Evolutionary conservation across 164 flowering plant genomes (phyloP).

Genomic region (Nelumbo lutea): DNA sequence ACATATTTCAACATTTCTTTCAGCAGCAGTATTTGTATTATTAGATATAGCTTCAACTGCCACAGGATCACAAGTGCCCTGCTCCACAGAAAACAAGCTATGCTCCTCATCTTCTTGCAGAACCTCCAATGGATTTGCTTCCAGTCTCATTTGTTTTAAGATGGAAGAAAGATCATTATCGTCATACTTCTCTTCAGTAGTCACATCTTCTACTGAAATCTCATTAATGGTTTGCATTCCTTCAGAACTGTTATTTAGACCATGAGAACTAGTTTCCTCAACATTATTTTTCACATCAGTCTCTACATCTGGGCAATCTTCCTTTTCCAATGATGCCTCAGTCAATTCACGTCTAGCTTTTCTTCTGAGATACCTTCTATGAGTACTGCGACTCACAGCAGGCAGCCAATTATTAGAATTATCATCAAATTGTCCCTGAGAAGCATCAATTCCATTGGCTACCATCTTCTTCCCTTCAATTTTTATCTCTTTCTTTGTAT

Average conservation of each 20-base stretch:
- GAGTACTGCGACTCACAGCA: slow-evolving; percentile 90
- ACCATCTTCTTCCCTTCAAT: slow-evolving; percentile 86
- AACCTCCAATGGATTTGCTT: slow-evolving; percentile 29
- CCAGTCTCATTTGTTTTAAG: slow-evolving; percentile 51
- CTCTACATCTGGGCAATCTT: slow-evolving; percentile 25
- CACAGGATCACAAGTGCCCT: slow-evolving; percentile 5
- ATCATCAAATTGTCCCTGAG: slow-evolving; percentile 65
- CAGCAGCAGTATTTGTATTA: slow-evolving; percentile 15
- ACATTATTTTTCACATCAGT: slow-evolving; percentile 17
- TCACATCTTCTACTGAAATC: slow-evolving; percentile 20
- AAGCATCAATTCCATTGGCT: slow-evolving; percentile 79
- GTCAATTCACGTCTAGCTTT: slow-evolving; percentile 66
- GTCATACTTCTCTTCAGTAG: slow-evolving; percentile 14
- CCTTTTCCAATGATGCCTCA: slow-evolving; percentile 38
- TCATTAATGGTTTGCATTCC: slow-evolving; percentile 13
- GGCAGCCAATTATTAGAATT: slow-evolving; percentile 70
- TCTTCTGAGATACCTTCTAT: slow-evolving; percentile 70
- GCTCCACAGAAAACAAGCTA: neutral
- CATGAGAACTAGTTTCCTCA: slow-evolving; percentile 21
- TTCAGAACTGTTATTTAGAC: slow-evolving; percentile 18
- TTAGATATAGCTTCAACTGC: slow-evolving; percentile 6
- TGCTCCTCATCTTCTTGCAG: slow-evolving; percentile 18
- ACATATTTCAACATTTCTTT: slow-evolving; percentile 18
- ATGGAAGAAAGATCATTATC: slow-evolving; percentile 38
- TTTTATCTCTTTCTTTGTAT: slow-evolving; percentile 52